A percentile compares a stretch with the other conserved stretches of the same genome.
These are phyloP conservation scores for Aspergillus ochraceoroseus DNA, from an alignment of 2,329 filamentous ascomycete genomes.

Conservation along the genomic window DNA sequence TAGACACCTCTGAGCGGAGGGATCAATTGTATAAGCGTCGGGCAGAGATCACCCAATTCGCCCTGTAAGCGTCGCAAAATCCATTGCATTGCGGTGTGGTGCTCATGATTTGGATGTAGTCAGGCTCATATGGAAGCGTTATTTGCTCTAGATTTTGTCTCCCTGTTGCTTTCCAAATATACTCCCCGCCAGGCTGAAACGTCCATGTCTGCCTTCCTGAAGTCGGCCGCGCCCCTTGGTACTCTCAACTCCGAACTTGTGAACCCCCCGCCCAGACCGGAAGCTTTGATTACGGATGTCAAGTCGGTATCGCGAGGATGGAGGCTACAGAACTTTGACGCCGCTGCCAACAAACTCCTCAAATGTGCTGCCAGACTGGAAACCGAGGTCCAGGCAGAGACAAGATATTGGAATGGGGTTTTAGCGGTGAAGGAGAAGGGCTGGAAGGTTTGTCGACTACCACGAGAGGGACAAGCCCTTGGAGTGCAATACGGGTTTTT, in stretches of 20 bases:
- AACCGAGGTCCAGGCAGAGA: slow-evolving; percentile 72
- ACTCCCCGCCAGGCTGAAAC: slow-evolving; percentile 63
- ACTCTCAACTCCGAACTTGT: slow-evolving; percentile 66
- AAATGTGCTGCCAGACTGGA: slow-evolving; percentile 67
- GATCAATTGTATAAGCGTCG: slow-evolving; percentile 44
- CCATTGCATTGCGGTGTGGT: not conserved
- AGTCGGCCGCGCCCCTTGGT: slow-evolving; percentile 66
- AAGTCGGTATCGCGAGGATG: slow-evolving; percentile 60
- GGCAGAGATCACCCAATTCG: slow-evolving; percentile 44
- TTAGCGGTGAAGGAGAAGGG: slow-evolving; percentile 74
- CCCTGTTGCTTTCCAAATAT: slow-evolving; percentile 76
- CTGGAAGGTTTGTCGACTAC: slow-evolving; percentile 78
- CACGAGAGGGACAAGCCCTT: slow-evolving; percentile 66
- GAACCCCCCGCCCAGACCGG: slow-evolving; percentile 56
- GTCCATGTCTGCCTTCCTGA: slow-evolving; percentile 66
- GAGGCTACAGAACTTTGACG: slow-evolving; percentile 71
- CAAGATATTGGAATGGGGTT: slow-evolving; percentile 83
- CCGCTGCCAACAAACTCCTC: slow-evolving; percentile 67
- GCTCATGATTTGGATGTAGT: slow-evolving; percentile 24
- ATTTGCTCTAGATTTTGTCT: slow-evolving; percentile 74
- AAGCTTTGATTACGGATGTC: slow-evolving; percentile 52
- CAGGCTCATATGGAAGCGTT: slow-evolving; percentile 49
- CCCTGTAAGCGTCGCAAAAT: slow-evolving; percentile 31
- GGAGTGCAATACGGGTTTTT: slow-evolving; percentile 86
- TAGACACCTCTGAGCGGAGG: slow-evolving; percentile 37